Percentiles rank a stretch among this genome's conserved stretches.
These are phyloP conservation scores for Buxus sempervirens DNA, from an alignment of 164 flowering plant genomes.

Conservation along the genomic window DNA sequence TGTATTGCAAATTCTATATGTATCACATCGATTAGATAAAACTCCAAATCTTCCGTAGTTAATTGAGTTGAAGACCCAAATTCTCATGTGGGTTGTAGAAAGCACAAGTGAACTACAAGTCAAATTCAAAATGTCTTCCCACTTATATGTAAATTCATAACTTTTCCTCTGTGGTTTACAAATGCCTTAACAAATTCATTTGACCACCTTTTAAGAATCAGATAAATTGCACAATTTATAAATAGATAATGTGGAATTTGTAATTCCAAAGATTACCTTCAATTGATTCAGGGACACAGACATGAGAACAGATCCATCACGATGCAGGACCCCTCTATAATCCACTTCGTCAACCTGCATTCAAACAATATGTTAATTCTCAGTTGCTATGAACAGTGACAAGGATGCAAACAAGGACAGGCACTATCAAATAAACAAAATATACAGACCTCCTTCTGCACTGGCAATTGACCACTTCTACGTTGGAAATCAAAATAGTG, in stretches of 20 bases:
- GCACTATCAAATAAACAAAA: neutral
- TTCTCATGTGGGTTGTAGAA: neutral
- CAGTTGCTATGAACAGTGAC: neutral
- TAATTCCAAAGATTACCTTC: slow-evolving; percentile 47
- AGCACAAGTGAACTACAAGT: neutral
- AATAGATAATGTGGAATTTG: neutral
- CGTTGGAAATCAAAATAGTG: slow-evolving; percentile 95
- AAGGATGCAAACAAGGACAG: neutral
- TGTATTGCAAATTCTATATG: too few relatives aligned
- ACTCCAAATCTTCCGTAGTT: too few relatives aligned
- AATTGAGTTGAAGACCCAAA: neutral
- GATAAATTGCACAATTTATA: neutral
- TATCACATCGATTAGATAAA: too few relatives aligned
- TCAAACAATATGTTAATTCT: neutral
- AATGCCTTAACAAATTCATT: neutral
- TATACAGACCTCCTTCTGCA: slow-evolving; percentile 79
- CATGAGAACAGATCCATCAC: slow-evolving; percentile 99
- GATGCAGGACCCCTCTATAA: slow-evolving; percentile 90
- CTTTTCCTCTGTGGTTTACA: neutral
- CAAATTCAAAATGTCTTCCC: neutral
- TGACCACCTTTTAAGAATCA: neutral
- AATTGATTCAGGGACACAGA: slow-evolving; percentile 78
- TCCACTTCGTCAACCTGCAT: slow-evolving; percentile 92
- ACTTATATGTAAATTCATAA: neutral
- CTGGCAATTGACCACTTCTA: slow-evolving; percentile 80